Conservation (phyloP, 106 monocot genomes). For the Platanthera zijinensis region DNA sequence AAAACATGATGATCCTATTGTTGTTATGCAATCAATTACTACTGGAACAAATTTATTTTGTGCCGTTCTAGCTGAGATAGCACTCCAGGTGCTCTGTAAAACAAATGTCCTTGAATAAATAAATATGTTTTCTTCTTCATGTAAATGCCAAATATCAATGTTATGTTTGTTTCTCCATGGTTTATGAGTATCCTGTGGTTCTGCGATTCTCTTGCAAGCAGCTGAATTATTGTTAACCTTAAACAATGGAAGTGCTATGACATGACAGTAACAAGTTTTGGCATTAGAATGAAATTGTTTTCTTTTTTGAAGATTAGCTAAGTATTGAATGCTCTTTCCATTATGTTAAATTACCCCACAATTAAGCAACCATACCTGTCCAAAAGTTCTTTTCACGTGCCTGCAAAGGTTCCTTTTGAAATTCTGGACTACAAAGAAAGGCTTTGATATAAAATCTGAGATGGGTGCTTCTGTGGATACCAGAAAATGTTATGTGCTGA, state of each 20-base stretch:
- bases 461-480: background rate
- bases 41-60: slow-evolving; percentile 79
- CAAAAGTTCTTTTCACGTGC: background rate
- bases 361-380: background rate
- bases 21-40: slow-evolving; percentile 80
- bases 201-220: slow-evolving; percentile 1
- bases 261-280: background rate
- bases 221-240: background rate
- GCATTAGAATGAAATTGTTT: background rate
- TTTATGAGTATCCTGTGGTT: background rate
- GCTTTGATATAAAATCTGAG: background rate
- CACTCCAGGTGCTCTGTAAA: slow-evolving; percentile 91
- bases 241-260: background rate
- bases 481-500: background rate
- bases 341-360: background rate
- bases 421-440: background rate
- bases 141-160: slow-evolving; percentile 10
- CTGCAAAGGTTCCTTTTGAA: background rate
- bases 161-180: slow-evolving; percentile 6
- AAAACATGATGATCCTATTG: slow-evolving; percentile 55
- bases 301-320: background rate
- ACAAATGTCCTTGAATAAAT: slow-evolving; percentile 33
- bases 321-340: background rate
- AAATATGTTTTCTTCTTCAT: slow-evolving; percentile 14
- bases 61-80: slow-evolving; percentile 87